Base-by-base conservation (phyloP, 805 yeast species). In the Candida sphagnicola region DNA sequence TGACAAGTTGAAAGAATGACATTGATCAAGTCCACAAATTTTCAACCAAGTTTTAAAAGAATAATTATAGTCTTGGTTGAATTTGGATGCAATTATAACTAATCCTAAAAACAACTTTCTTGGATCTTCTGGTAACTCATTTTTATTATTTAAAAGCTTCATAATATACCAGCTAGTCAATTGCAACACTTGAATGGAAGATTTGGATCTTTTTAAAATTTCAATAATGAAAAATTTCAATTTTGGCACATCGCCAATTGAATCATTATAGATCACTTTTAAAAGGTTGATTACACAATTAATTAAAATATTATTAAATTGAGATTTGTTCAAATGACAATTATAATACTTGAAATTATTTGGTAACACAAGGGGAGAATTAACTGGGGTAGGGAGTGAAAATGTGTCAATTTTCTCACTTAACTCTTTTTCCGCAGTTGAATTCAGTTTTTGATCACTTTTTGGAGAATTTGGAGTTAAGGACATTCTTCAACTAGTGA, bases 21-120 rank as follows among this genome's bases (percentile, higher is more conserved):
- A 55, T 5, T 51, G 50, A 29, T 57, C 53, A 48, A 66, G 52
- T 0, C 95, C 93, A 24, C 87, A 75, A 35, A 87, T 80, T 54
- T 77, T 75, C 37, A 82, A 67, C 95, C 95, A 87, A 4, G 85
- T 75, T 44, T 69, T 72, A 48, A 83, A 70, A 21, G 84, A 69
- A 58, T 76, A 85, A 54, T 81, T 82, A 36, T 77, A 75, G 59
- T 87, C 95, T 53, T 80, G 87, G 43, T 74, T 67, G 56, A 79
- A 85, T 55, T 87, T 87, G 37, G 82, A 75, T 3, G 93, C 80
- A 28, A 87, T 63, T 38, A 86, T 83, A 38, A 87, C 57, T 51
- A 85, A 74, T 2, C 81, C 74, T 43, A 87, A 67, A 45, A 87
- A 80, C 30, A 79, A 72, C 44, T 84, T 76, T 49, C 85, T 79